phyloP scores from a whole-genome alignment of 495 filamentous ascomycete genomes.

The Chaetomium cochliodes region DNA sequence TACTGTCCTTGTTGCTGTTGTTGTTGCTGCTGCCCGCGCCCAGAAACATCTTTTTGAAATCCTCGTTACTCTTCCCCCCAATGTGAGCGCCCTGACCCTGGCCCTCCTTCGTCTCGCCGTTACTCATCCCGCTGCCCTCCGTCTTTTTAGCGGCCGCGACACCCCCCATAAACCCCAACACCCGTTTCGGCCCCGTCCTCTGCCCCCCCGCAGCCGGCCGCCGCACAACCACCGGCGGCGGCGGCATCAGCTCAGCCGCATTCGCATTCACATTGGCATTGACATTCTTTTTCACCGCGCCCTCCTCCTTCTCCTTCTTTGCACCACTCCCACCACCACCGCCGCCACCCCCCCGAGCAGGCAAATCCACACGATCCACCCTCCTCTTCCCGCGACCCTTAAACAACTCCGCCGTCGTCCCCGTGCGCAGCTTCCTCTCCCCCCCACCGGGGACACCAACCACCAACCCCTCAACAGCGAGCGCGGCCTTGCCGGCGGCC shows the following conservation, averaged over 20 bases:
- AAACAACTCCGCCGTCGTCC: constrained; percentile 67
- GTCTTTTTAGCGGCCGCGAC: constrained; percentile 31
- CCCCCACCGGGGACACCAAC: constrained; percentile 46
- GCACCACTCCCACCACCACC: background rate
- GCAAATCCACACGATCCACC: constrained; percentile 48
- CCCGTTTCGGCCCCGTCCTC: constrained; percentile 55
- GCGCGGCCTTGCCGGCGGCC: constrained; percentile 68
- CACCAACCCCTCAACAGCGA: constrained; percentile 71
- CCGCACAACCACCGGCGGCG: constrained; percentile 55
- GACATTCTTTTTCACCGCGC: constrained; percentile 19
- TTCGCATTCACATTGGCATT: background rate
- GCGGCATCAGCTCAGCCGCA: constrained; percentile 44
- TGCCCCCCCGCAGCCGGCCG: constrained; percentile 54
- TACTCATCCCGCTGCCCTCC: constrained; percentile 31
- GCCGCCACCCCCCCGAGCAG: background rate
- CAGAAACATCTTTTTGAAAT: constrained; percentile 79
- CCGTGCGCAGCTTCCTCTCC: constrained; percentile 61
- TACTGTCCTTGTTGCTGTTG: background rate
- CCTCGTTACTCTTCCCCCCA: constrained; percentile 71
- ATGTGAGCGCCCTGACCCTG: background rate
- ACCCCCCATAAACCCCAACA: constrained; percentile 45
- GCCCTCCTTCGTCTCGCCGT: constrained; percentile 10
- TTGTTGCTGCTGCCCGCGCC: background rate
- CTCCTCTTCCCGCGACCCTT: constrained; percentile 55
- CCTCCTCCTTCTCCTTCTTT: background rate